Evolutionary conservation across 768 basidiomycete genomes (phyloP), one percentile per base, ranked within the genome.

Genomic region (Coprinopsis sp.): DNA sequence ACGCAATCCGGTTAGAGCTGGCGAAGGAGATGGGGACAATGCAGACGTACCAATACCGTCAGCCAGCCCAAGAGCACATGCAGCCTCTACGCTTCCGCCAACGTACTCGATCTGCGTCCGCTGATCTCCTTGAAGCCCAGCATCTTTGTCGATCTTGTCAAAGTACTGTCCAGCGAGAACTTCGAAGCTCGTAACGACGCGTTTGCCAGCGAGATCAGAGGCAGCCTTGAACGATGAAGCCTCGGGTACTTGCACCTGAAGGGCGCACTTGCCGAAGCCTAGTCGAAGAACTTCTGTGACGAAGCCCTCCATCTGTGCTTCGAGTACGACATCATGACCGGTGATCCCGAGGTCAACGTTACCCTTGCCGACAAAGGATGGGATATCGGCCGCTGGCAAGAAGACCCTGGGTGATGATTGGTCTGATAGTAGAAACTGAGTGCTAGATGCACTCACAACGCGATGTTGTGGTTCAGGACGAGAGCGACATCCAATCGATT

Each of bases 341-440:
- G 96, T 98, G 57, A 99, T 96, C 5, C 96, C 96, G 34, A 99
- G 75, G 57, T 97, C 90, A 58, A 99, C 88, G 59, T 93, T 87
- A 39, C 96, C 96, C 63, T 95, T 93, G 33, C 93, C 96, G 36
- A 99, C 96, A 66, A 98, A 99, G 23, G 93, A 95, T 8, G 96
- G 94, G 53, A 99, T 99, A 60, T 99, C 96, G 4, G 87, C 76
- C 1, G 96, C 96, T 19, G 96, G 94, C 19, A 98, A 85, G 69
- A 99, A 98, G 19, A 99, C 87, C 6, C 95, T 97, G 63, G 46
- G 30, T 5, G 40, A 21, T 43, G 37, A 39, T 41, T 11, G 34
- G 36, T 22, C 23, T n/a, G 23, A 19, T n/a, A n/a, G 21, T 21
- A n/a, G 37, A 29, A 13, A 33, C 21, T 30, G 6, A 8, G 37